Conservation (phyloP, 1,284 basidiomycete genomes). For the Naganishia cerealis region DNA sequence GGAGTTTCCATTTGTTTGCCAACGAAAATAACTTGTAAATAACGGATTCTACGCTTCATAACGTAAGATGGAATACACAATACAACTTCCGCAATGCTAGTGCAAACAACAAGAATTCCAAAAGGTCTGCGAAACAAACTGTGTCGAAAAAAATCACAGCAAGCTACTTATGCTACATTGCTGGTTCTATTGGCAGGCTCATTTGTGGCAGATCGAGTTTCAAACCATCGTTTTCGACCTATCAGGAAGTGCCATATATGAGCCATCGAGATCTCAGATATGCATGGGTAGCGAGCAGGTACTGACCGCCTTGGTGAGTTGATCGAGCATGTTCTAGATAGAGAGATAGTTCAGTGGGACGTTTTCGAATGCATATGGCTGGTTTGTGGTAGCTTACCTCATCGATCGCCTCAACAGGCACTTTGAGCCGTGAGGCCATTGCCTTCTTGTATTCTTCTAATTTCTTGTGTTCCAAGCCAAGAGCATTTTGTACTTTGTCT, state of each 20-base stretch:
- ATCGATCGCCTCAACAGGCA: constrained; percentile 83
- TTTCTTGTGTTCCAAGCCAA: constrained; percentile 77
- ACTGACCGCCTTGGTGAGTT: constrained; percentile 29
- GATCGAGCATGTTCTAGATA: constrained; percentile 24
- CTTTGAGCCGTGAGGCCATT: constrained; percentile 82
- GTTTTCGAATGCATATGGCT: background rate
- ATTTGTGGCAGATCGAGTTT: constrained; percentile 19
- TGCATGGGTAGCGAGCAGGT: no score
- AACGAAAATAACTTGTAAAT: constrained; percentile 56
- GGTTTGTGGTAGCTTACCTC: constrained; percentile 62
- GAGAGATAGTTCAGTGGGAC: background rate
- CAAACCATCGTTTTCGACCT: constrained; percentile 24
- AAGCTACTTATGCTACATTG: background rate
- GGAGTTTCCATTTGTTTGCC: constrained; percentile 88
- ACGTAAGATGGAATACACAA: constrained; percentile 4
- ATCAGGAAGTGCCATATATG: background rate
- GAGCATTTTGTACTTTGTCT: constrained; percentile 66
- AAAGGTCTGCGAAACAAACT: no score
- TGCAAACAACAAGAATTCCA: no score
- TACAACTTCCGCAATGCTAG: background rate
- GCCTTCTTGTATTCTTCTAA: constrained; percentile 87
- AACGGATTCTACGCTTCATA: background rate
- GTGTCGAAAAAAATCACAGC: no score
- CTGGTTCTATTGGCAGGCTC: background rate
- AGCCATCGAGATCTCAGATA: background rate